A percentile compares a stretch with the other conserved stretches of the same genome.
Conservation (phyloP, 2,329 filamentous ascomycete genomes). For the Paraconiothyrium brasiliense region DNA sequence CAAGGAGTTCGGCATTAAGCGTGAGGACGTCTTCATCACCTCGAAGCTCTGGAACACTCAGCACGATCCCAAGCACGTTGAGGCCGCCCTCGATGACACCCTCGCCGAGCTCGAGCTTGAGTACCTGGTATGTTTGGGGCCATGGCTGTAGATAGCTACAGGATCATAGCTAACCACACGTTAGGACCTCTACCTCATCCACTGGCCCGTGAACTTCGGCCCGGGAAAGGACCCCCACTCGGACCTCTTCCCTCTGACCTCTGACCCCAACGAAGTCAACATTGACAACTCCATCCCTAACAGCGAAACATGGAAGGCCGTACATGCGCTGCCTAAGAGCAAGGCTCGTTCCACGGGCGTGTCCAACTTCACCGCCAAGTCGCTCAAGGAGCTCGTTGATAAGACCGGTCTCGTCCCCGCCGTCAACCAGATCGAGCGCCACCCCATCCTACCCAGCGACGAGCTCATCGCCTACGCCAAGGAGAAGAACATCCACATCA, state of each 20-base stretch:
- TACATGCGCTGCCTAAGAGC: slow-evolving; percentile 52
- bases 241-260: slow-evolving; percentile 45
- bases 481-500: slow-evolving; percentile 45
- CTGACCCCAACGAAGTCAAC: slow-evolving; percentile 64
- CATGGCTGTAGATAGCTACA: background rate
- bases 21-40: slow-evolving; percentile 59
- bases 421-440: slow-evolving; percentile 44
- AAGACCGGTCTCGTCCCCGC: slow-evolving; percentile 48
- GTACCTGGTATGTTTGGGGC: slow-evolving; percentile 67
- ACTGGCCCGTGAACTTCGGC: slow-evolving; percentile 86
- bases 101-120: slow-evolving; percentile 81
- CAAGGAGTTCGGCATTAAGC: slow-evolving; percentile 38
- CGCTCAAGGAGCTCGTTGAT: slow-evolving; percentile 64
- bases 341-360: slow-evolving; percentile 43
- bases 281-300: slow-evolving; percentile 42
- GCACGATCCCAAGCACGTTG: slow-evolving; percentile 75
- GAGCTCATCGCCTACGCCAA: slow-evolving; percentile 41
- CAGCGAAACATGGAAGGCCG: slow-evolving; percentile 49
- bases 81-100: slow-evolving; percentile 76
- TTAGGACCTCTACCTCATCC: slow-evolving; percentile 80
- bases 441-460: slow-evolving; percentile 40
- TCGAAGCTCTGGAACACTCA: slow-evolving; percentile 93
- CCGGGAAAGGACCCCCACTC: slow-evolving; percentile 53
- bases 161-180: background rate
- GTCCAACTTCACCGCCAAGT: slow-evolving; percentile 45